phyloP scores from a whole-genome alignment of 2,329 filamentous ascomycete genomes.

The Paraphaeosphaeria minitans region DNA sequence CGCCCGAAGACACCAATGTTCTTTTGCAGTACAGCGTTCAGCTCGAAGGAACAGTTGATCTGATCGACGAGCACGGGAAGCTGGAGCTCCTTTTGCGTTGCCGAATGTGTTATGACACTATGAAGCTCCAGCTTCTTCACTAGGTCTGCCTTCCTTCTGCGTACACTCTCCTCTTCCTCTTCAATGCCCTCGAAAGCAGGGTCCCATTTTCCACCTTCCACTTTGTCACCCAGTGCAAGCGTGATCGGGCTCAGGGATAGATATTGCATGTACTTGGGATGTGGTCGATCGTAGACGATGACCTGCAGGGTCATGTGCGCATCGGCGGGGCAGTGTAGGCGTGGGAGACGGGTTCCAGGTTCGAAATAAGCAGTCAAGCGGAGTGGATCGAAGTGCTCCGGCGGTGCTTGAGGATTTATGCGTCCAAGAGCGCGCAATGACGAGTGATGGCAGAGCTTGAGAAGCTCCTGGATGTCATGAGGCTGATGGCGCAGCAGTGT shows the following conservation, averaged over 20 bases:
- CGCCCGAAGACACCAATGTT: slow-evolving; percentile 86
- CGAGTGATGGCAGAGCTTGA: slow-evolving; percentile 80
- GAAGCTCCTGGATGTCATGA: slow-evolving; percentile 79
- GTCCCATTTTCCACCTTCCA: slow-evolving; percentile 47
- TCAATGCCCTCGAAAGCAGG: slow-evolving; percentile 58
- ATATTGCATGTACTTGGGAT: slow-evolving; percentile 91
- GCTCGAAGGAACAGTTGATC: slow-evolving; percentile 93
- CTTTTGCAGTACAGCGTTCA: slow-evolving; percentile 82
- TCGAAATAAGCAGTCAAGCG: slow-evolving; percentile 68
- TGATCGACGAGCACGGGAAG: slow-evolving; percentile 85
- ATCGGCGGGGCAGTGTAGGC: slow-evolving; percentile 69
- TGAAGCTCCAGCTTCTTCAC: slow-evolving; percentile 89
- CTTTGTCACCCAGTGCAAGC: slow-evolving; percentile 74
- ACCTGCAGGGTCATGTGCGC: slow-evolving; percentile 79
- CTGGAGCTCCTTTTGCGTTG: slow-evolving; percentile 81
- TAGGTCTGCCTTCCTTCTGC: slow-evolving; percentile 67
- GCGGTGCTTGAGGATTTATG: slow-evolving; percentile 66
- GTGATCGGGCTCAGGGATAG: slow-evolving; percentile 89
- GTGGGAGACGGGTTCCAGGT: slow-evolving; percentile 63
- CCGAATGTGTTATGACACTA: slow-evolving; percentile 75
- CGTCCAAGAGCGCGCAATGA: slow-evolving; percentile 86
- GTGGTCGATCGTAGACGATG: slow-evolving; percentile 85
- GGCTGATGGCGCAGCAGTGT: slow-evolving; percentile 82
- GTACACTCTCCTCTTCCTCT: slow-evolving; percentile 72
- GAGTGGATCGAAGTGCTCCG: slow-evolving; percentile 64